Percentiles rank a stretch among this genome's conserved stretches.
Evolutionary conservation across 768 basidiomycete genomes (phyloP).

Genomic region (Calocybe cyanea): DNA sequence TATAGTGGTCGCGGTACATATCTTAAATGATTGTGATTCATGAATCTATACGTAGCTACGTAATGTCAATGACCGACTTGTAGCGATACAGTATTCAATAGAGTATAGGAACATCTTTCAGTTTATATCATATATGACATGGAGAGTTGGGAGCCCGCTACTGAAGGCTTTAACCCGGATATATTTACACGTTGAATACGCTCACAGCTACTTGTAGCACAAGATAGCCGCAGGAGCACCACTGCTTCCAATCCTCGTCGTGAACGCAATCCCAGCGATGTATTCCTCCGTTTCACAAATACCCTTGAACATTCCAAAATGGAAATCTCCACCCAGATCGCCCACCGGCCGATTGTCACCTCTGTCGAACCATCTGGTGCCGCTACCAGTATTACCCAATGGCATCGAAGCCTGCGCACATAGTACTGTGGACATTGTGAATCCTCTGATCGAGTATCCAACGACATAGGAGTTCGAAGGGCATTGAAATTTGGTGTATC

Average conservation of each 20-base stretch:
- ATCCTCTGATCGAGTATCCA: conserved; percentile 13
- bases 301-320: conserved; percentile 8
- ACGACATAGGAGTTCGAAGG: conserved; percentile 12
- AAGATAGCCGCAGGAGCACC: conserved; percentile 11
- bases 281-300: conserved; percentile 14
- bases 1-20: too few relatives aligned
- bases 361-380: conserved; percentile 13
- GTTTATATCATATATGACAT: too few relatives aligned
- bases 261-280: conserved; percentile 13
- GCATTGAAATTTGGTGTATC: conserved; percentile 16
- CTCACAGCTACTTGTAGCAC: conserved; percentile 9
- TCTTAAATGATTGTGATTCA: too few relatives aligned
- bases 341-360: conserved; percentile 9
- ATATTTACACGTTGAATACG: too few relatives aligned
- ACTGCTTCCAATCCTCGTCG: conserved; percentile 12
- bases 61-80: too few relatives aligned
- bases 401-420: conserved; percentile 9
- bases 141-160: too few relatives aligned
- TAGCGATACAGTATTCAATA: too few relatives aligned
- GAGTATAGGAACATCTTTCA: too few relatives aligned
- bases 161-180: too few relatives aligned
- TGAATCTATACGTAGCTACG: too few relatives aligned
- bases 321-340: conserved; percentile 12
- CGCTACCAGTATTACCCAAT: conserved; percentile 9
- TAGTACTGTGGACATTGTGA: conserved; percentile 10